Base-by-base conservation (phyloP, 2,329 filamentous ascomycete species). In the Sclerotinia trifoliorum region DNA sequence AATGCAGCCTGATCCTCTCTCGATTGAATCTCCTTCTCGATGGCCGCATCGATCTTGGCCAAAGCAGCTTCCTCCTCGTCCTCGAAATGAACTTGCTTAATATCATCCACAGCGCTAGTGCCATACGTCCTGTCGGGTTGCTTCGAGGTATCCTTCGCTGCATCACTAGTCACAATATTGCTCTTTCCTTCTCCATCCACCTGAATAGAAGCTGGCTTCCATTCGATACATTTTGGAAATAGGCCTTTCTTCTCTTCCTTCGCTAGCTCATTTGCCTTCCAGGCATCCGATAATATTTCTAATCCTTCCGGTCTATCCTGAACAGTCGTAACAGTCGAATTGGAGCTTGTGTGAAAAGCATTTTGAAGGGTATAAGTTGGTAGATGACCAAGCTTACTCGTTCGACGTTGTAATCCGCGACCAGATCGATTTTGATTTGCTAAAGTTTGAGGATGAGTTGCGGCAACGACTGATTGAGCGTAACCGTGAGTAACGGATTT, bases 401-500 rank as follows among this genome's bases (percentile, higher is more conserved):
- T 63, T 67, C 80, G 83, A 61, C 75, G 85, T 76, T 84, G 85
- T 74, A 85, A 84, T 70, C 83, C 84, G 77, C 88, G 89, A 76
- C 85, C 85, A 71, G 85, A 85, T 74, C 86, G 84, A 79, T 86
- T 88, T 79, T 88, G 92, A 77, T 89, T 87, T 79, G 87, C 93
- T 78, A 83, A 88, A 85, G 89, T 93, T 85, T 90, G 94, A 68
- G 86, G 86, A 72, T 97, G 93, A 73, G 93, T 93, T 77, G 93
- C 94, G 78, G 95, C 95, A 82, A 99, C 93, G 82, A 98, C 90
- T 72, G 94, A 97, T 80, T 98, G 94, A 76, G 94, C 94, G 86
- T 97, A 98, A 82, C 94, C 94, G 87, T 98, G 93, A 80, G 93
- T 94, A 80, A 98, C 91, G 78, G 94, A 93, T 84, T 98, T 98